phyloP scores from a whole-genome alignment of 2,329 filamentous ascomycete genomes.

The Penicillium sp. region DNA sequence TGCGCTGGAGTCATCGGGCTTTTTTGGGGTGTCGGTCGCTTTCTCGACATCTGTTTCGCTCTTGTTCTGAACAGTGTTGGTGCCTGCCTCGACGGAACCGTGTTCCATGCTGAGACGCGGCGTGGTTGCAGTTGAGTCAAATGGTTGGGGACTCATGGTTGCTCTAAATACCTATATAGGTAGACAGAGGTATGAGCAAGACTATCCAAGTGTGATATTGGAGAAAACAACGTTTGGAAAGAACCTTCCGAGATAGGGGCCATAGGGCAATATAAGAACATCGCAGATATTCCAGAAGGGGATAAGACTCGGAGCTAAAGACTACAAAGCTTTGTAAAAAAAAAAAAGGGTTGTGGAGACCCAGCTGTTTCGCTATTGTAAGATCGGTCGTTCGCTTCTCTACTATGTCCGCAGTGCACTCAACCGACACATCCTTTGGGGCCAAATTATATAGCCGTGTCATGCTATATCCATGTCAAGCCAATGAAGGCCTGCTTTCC shows the following conservation, averaged over 20 bases:
- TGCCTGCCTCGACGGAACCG: neutral
- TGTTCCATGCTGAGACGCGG: conserved; percentile 19
- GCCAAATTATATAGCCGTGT: neutral
- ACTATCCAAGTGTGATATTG: neutral
- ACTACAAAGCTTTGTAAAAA: neutral
- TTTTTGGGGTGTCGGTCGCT: neutral
- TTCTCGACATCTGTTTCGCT: conserved; percentile 4
- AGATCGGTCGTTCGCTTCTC: neutral
- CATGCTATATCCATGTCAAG: neutral
- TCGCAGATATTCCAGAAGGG: neutral
- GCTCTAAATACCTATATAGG: neutral
- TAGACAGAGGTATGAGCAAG: neutral
- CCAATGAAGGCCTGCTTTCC: neutral
- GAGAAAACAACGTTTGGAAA: neutral
- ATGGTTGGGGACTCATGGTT: conserved; percentile 3
- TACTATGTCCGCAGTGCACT: neutral
- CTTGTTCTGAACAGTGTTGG: conserved; percentile 1
- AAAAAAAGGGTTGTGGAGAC: neutral
- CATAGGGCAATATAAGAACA: neutral
- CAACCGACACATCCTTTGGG: neutral
- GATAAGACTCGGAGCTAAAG: neutral
- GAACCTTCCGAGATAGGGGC: neutral
- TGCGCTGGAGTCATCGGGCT: conserved; percentile 8
- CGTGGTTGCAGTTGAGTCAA: conserved; percentile 16
- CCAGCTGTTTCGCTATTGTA: neutral